Evolutionary conservation across 1,139 yeast species (phyloP).

Genomic region (Pneumocystis oryctolagi): DNA sequence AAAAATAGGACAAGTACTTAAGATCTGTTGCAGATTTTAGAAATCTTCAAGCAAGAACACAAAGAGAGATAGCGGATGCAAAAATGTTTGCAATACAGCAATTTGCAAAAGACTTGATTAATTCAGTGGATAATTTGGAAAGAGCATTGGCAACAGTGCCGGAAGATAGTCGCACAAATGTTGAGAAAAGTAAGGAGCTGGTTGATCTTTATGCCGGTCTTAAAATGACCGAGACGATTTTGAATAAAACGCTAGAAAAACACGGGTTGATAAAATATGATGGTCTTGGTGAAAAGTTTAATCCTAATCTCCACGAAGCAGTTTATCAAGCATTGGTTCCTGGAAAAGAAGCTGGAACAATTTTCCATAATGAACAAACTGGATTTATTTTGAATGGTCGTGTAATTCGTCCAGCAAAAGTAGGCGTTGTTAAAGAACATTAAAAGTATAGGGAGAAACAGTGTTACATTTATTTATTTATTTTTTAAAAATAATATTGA

Average conservation of each 20-base stretch:
- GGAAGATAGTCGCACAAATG: slow-evolving; percentile 32
- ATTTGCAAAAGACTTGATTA: slow-evolving; percentile 80
- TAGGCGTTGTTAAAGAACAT: slow-evolving; percentile 68
- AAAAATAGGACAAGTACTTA: slow-evolving; percentile 62
- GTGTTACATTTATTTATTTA: slow-evolving; percentile 4
- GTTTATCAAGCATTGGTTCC: slow-evolving; percentile 79
- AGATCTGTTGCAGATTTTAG: slow-evolving; percentile 87
- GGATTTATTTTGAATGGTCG: slow-evolving; percentile 79
- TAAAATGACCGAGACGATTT: slow-evolving; percentile 73
- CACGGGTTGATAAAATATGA: slow-evolving; percentile 73
- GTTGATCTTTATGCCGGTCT: slow-evolving; percentile 77
- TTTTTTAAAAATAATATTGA: background rate
- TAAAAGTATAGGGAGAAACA: background rate
- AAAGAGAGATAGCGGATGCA: slow-evolving; percentile 73
- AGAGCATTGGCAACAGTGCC: slow-evolving; percentile 68
- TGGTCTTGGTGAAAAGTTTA: slow-evolving; percentile 74
- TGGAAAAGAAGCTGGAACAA: slow-evolving; percentile 83
- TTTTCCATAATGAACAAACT: slow-evolving; percentile 81
- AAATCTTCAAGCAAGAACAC: slow-evolving; percentile 79
- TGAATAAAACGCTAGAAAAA: slow-evolving; percentile 65
- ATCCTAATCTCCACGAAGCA: slow-evolving; percentile 89
- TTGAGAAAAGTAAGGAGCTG: slow-evolving; percentile 29
- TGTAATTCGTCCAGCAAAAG: slow-evolving; percentile 91
- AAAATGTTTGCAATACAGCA: slow-evolving; percentile 84
- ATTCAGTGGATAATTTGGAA: slow-evolving; percentile 79